These are phyloP conservation scores for Cyclotella kingstonii DNA, from an alignment of 108 stramenopile species.

Conservation along the genomic window DNA sequence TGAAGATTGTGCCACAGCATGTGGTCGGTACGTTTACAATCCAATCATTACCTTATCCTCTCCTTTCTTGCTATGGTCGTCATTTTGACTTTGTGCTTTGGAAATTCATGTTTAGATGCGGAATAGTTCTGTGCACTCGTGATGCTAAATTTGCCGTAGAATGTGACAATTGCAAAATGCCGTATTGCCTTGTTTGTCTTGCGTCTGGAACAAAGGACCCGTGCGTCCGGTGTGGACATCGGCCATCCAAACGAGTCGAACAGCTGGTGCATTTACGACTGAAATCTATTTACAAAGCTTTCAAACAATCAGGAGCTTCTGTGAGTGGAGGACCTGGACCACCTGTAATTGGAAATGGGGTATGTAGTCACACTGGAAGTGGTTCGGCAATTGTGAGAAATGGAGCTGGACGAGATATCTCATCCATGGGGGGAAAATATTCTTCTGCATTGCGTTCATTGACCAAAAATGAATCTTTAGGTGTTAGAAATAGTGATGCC, in stretches of 20 bases:
- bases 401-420: constrained; percentile 31
- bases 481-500: constrained; percentile 17
- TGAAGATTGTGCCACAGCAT: constrained; percentile 92
- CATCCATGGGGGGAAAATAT: constrained; percentile 42
- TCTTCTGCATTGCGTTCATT: constrained; percentile 48
- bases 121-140: constrained; percentile 86
- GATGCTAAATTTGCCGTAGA: constrained; percentile 96
- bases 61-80: neutral
- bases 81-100: neutral
- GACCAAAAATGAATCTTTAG: constrained; percentile 32
- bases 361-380: neutral
- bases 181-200: constrained; percentile 89
- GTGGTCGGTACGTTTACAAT: constrained; percentile 68
- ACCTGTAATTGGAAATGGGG: neutral
- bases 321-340: constrained; percentile 15
- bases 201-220: constrained; percentile 87
- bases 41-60: neutral
- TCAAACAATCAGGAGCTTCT: constrained; percentile 68
- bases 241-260: constrained; percentile 87
- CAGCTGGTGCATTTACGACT: constrained; percentile 88
- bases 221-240: constrained; percentile 86
- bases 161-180: constrained; percentile 87
- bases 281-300: constrained; percentile 92
- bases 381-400: neutral
- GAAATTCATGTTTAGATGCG: constrained; percentile 55